A percentile compares a stretch with the other conserved stretches of the same genome.
These are phyloP conservation scores for Orbilia javanica DNA, from an alignment of 2,329 filamentous ascomycete species.

Conservation along the genomic window DNA sequence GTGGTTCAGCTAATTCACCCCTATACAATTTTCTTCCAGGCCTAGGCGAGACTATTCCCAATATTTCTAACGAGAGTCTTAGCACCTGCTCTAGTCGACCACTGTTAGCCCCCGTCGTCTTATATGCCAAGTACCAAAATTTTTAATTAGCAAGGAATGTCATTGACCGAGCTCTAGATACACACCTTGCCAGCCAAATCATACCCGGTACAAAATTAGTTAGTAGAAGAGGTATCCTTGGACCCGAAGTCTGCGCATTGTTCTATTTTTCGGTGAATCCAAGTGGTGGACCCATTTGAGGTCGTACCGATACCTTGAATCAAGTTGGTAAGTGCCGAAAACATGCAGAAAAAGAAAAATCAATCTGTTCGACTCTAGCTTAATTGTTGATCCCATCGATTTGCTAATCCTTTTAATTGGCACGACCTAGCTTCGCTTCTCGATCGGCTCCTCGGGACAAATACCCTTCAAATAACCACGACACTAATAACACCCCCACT, in stretches of 20 bases:
- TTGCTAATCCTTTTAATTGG: too few species aligned
- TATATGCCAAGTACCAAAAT: too few species aligned
- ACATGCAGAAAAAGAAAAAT: neutral
- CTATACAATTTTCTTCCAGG: conserved; percentile 17
- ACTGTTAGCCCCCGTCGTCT: too few species aligned
- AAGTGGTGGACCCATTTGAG: conserved; percentile 10
- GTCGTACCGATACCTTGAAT: neutral
- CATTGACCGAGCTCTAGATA: conserved; percentile 20
- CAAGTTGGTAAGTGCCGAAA: conserved; percentile 8
- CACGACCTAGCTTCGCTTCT: conserved; percentile 5
- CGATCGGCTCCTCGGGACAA: conserved; percentile 17
- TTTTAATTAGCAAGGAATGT: conserved; percentile 9
- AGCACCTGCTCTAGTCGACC: too few species aligned
- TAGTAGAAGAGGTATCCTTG: conserved; percentile 15
- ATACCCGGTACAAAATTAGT: neutral
- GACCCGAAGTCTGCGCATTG: conserved; percentile 28
- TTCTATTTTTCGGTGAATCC: conserved; percentile 24
- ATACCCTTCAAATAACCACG: conserved; percentile 3
- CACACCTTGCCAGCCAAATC: conserved; percentile 7
- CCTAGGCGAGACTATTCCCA: conserved; percentile 2
- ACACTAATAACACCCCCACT: conserved; percentile 7
- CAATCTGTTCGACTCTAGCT: too few species aligned
- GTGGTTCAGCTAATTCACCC: conserved; percentile 2
- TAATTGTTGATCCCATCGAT: neutral
- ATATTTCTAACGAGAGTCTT: neutral